Percentiles rank a stretch among this genome's conserved stretches.
These are phyloP conservation scores for Aethionema arabicum DNA, from an alignment of 345 rosid species.

Conservation along the genomic window DNA sequence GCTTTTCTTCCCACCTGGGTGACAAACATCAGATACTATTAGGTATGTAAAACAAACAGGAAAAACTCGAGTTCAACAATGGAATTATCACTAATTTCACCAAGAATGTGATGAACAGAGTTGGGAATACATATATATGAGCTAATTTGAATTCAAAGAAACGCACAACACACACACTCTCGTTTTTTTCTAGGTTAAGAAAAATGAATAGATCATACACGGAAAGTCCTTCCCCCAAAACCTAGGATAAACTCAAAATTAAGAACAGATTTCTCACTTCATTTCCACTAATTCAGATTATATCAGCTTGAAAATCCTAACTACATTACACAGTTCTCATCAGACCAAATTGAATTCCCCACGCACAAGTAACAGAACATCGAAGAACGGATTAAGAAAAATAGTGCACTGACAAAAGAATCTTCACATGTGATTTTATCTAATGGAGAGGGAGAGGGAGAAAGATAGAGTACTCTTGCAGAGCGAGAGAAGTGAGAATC, in stretches of 20 bases:
- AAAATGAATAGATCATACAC: not conserved
- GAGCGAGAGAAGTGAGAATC: conserved; percentile 72
- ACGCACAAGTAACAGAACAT: not conserved
- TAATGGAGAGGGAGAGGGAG: conserved; percentile 16
- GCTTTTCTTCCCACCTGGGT: conserved; percentile 82
- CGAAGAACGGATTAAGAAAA: not conserved
- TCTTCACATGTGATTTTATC: not conserved
- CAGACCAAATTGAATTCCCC: conserved; percentile 12
- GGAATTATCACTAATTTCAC: not conserved
- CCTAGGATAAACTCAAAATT: not conserved
- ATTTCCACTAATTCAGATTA: not conserved
- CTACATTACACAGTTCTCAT: conserved; percentile 19
- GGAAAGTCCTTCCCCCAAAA: not conserved
- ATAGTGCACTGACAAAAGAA: not conserved
- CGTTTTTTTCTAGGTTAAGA: no score
- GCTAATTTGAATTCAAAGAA: not conserved
- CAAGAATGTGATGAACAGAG: not conserved
- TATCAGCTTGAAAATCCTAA: conserved; percentile 4
- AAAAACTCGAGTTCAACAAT: not conserved
- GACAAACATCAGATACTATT: conserved; percentile 7
- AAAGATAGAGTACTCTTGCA: conserved; percentile 44
- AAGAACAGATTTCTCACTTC: not conserved
- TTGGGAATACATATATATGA: not conserved
- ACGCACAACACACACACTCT: not conserved
- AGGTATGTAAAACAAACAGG: not conserved